These are phyloP conservation scores for Rhododendron ferrugineum DNA, from an alignment of 148 eudicot genomes.

Conservation along the genomic window DNA sequence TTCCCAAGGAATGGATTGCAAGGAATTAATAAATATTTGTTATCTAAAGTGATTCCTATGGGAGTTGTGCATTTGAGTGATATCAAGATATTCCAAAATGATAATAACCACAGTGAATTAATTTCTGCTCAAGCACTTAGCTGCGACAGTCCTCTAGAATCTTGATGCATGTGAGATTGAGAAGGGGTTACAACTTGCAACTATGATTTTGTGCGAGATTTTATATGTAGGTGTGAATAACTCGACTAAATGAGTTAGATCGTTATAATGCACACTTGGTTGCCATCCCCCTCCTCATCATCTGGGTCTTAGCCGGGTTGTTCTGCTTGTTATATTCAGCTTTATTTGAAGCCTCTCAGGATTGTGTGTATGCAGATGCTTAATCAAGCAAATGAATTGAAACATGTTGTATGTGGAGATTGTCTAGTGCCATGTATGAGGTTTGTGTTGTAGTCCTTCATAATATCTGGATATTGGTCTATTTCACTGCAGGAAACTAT, in stretches of 20 bases:
- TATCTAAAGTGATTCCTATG: not conserved
- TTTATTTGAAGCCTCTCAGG: not conserved
- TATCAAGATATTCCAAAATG: not conserved
- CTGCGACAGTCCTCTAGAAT: not conserved
- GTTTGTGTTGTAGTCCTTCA: not conserved
- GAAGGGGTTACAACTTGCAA: not conserved
- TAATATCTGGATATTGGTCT: not conserved
- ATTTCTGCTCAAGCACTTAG: conserved; percentile 1
- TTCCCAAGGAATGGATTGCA: not conserved
- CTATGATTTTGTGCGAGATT: not conserved
- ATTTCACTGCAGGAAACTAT: not conserved
- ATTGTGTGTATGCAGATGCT: not conserved
- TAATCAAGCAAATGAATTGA: not conserved
- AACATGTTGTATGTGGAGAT: conserved; percentile 7
- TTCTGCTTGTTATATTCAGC: not conserved
- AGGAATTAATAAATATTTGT: not conserved
- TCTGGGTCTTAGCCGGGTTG: not conserved
- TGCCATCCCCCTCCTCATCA: not conserved
- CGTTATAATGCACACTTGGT: not conserved
- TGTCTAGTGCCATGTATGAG: not conserved
- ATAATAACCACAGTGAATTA: not conserved
- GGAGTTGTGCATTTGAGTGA: not conserved
- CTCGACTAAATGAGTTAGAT: not conserved
- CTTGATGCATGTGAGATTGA: conserved; percentile 1
- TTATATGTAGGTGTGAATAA: not conserved